Percentiles rank a stretch among this genome's conserved stretches.
Evolutionary conservation across 2,329 filamentous ascomycete species (phyloP).

Genomic region (Epichloe amarillans): DNA sequence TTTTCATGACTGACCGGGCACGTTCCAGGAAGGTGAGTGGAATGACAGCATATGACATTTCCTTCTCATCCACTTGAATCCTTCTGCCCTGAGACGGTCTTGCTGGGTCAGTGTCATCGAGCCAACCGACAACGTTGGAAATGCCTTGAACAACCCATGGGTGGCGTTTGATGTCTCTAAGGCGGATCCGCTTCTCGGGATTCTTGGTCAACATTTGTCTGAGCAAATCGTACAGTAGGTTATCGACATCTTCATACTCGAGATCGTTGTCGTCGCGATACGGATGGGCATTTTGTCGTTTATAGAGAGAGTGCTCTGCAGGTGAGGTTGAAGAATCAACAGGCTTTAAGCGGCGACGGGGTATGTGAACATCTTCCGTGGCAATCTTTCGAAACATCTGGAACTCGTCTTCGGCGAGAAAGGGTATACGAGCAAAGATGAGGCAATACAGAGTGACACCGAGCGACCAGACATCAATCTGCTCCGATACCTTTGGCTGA

Average conservation of each 20-base stretch:
- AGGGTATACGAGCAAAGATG: constrained; percentile 86
- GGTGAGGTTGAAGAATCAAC: constrained; percentile 48
- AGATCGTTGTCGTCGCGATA: constrained; percentile 69
- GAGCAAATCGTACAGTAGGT: constrained; percentile 66
- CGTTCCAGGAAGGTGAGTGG: constrained; percentile 79
- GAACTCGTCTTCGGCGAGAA: constrained; percentile 82
- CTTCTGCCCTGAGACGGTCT: constrained; percentile 64
- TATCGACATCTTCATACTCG: constrained; percentile 74
- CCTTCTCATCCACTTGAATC: constrained; percentile 84
- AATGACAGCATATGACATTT: constrained; percentile 81
- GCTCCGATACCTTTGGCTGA: constrained; percentile 71
- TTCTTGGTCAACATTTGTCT: constrained; percentile 75
- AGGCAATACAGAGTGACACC: constrained; percentile 94
- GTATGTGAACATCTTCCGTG: constrained; percentile 84
- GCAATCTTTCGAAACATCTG: constrained; percentile 87
- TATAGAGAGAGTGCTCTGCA: constrained; percentile 39
- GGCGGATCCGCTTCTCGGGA: constrained; percentile 72
- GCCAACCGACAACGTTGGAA: constrained; percentile 62
- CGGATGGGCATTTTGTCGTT: constrained; percentile 45
- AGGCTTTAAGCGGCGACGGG: constrained; percentile 66
- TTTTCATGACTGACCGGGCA: constrained; percentile 65
- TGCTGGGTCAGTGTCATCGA: constrained; percentile 86
- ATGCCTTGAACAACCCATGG: constrained; percentile 79
- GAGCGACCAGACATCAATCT: constrained; percentile 95
- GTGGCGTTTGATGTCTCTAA: constrained; percentile 88